Evolutionary conservation across 2,329 filamentous ascomycete genomes (phyloP).

Genomic region (Ceratocystis alfenasii): DNA sequence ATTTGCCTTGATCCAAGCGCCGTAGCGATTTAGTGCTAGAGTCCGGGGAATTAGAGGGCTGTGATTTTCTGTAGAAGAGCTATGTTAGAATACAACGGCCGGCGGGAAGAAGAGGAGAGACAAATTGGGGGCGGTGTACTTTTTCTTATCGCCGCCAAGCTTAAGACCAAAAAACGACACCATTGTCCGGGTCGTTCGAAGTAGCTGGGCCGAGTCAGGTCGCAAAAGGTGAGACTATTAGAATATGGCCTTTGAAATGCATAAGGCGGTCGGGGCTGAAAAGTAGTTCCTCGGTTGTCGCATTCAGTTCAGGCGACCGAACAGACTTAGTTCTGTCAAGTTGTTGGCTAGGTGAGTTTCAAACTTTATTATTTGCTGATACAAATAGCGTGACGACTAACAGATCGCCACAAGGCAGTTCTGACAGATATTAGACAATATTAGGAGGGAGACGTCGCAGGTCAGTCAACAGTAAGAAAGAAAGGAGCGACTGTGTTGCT

Average conservation of each 20-base stretch:
- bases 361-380: conserved; percentile 2
- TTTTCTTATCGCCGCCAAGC: conserved; percentile 45
- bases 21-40: conserved; percentile 3
- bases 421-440: conserved; percentile 3
- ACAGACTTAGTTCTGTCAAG: background rate
- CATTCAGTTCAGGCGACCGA: background rate
- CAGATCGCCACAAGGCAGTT: background rate
- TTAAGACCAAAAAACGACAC: conserved; percentile 49
- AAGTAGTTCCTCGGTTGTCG: background rate
- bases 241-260: background rate
- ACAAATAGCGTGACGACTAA: background rate
- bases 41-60: conserved; percentile 8
- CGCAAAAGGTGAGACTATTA: background rate
- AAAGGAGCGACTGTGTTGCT: conserved; percentile 21
- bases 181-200: conserved; percentile 28
- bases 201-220: background rate
- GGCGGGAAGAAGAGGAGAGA: background rate
- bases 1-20: conserved; percentile 2
- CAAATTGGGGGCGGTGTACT: conserved; percentile 32
- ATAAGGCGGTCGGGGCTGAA: background rate
- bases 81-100: background rate
- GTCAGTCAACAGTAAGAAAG: conserved; percentile 19
- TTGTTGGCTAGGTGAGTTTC: background rate
- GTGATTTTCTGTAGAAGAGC: conserved; percentile 10
- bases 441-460: background rate